Base-by-base conservation (phyloP, 768 basidiomycete species). In the Serendipita sp. region DNA sequence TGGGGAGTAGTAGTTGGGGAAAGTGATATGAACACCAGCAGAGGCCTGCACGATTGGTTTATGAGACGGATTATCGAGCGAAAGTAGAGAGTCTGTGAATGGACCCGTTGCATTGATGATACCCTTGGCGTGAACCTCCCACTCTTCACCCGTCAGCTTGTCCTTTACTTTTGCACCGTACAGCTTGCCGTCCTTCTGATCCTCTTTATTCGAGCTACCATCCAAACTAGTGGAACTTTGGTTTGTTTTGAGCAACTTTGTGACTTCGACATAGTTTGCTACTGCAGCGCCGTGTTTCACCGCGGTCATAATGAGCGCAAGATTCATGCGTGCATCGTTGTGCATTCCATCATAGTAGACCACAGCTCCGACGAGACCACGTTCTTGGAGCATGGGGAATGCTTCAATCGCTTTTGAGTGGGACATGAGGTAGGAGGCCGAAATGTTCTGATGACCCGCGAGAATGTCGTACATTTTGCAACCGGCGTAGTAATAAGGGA, bases 341-440 rank as follows among this genome's bases (percentile, higher is more conserved):
- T 99, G 95, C 80, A 66, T 69, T 89, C 94, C 94, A 71, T 99
- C 95, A 69, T 99, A 96, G 75, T 98, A 98, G 15, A 99, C 95
- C 64, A 99, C 78, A 13, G 92, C 94, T 18, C 94, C 94, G 36
- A 93, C 91, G 10, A 97, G 80, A 2, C 92, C 92, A 3, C 96
- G 86, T 36, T 79, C 79, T 74, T 98, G 97, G 67, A 99, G 80
- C 90, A 95, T 96, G 0, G 95, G 95, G 78, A 98, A 99, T 0
- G 88, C 84, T 71, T 96, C 92, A 23, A 97, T 76, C 0, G 95
- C 92, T 72, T 93, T 91, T 10, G 89, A 89, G 71, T 88, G 91
- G 71, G 85, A 88, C 90, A 99, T 94, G 68, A 96, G 78, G 74
- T 98, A 98, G 4, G 91, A 91, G 1, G 82, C 80, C 74, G 93